A percentile compares a stretch with the other conserved stretches of the same genome.
Evolutionary conservation across 2,329 filamentous ascomycete species (phyloP).

Genomic region (Microsporum canis): DNA sequence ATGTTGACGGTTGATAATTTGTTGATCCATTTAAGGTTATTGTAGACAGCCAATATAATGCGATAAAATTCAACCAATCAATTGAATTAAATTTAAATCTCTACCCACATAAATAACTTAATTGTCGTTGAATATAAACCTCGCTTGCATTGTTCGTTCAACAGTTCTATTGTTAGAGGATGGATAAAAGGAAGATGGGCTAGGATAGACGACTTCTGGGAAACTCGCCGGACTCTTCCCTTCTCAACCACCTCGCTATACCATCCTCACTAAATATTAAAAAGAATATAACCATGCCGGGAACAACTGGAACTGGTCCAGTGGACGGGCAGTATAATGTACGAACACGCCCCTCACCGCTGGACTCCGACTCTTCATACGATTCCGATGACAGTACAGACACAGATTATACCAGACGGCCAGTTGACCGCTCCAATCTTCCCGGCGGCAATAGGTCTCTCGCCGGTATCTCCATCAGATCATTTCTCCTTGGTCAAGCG

Average conservation of each 20-base stretch:
- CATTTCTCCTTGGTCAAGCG: constrained; percentile 34
- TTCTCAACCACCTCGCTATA: background rate
- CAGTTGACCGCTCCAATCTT: constrained; percentile 18
- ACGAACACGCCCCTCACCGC: background rate
- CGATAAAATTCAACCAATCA: too few species aligned
- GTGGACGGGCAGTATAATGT: background rate
- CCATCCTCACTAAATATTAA: background rate
- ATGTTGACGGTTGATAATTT: too few species aligned
- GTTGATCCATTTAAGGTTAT: too few species aligned
- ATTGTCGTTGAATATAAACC: too few species aligned
- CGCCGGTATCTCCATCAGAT: constrained; percentile 35
- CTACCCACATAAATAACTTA: too few species aligned
- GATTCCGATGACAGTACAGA: background rate
- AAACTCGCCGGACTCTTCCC: background rate
- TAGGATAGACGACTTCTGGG: background rate
- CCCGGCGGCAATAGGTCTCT: constrained; percentile 34
- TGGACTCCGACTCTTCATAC: background rate
- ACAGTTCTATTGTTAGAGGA: background rate
- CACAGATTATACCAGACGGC: background rate
- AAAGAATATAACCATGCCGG: background rate
- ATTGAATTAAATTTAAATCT: too few species aligned
- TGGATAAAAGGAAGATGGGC: background rate
- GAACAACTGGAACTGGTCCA: background rate
- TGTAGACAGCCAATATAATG: too few species aligned
- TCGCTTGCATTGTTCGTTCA: background rate